Evolutionary conservation across 306 rosid species (phyloP), one percentile per base, ranked within the genome.

Genomic region (Malus sylvestris): DNA sequence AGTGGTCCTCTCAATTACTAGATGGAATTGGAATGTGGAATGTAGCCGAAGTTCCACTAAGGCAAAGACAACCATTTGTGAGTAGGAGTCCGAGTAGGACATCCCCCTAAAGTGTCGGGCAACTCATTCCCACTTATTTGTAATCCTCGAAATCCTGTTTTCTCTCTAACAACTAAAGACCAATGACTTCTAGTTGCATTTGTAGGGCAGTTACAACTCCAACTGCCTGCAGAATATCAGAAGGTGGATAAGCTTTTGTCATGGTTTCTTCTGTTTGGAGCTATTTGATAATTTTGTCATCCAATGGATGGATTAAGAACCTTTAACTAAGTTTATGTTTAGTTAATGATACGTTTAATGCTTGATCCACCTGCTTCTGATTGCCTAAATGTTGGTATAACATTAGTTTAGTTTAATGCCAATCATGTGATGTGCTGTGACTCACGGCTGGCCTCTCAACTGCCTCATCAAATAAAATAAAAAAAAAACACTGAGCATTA

Each of bases 1-100:
- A 79, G 85, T 84, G 87, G 91, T 87, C 88, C 90, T 84, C 81
- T 74, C 52, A 44, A 40, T 10, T 15, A 49, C 32, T 59, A 18
- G 76, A 75, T 78, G 30, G n/a, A 82, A 62, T 71, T 27, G 10
- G 67, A 2, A 62, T 4, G 30, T 4, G 35, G 79, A 49, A 76
- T 84, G 85, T 81, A 74, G 85, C 80, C 77, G 71, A 72, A 83
- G 79, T 79, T 70, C 80, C 88, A 79, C 83, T 51, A 9, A 67
- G 22, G 46, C 78, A 76, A 77, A 74, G 32, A 18, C 20, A 15
- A 15, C 55, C 55, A 15, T 15, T 5, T 15, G 8, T 6, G 86
- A 76, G 82, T 86, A 82, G 72, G 75, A 76, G 8, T 30, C 49
- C 66, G 81, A 73, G 82, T 79, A 81, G 76, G 86, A 52, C 85